A percentile compares a stretch with the other conserved stretches of the same genome.
These are phyloP conservation scores for Porcisia hertigi DNA, from an alignment of 208 protist genomes.

Conservation along the genomic window DNA sequence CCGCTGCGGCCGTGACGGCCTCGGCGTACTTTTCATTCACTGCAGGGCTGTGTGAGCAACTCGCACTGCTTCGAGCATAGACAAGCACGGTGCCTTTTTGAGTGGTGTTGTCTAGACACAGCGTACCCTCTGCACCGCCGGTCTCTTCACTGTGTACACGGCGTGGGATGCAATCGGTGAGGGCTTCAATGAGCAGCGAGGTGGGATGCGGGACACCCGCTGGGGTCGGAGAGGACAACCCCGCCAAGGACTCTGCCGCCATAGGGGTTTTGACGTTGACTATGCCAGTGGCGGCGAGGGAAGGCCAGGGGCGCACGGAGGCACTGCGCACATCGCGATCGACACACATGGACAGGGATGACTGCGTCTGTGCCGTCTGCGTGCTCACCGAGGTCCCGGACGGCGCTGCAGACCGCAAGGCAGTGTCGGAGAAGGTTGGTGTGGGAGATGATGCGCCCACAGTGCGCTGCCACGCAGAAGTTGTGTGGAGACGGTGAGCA, in stretches of 20 bases:
- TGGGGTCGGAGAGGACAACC: constrained; percentile 2
- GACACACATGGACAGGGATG: constrained; percentile 3
- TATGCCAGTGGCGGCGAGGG: background rate
- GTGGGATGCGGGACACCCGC: background rate
- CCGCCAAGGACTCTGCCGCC: background rate
- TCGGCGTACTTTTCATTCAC: background rate
- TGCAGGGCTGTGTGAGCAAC: background rate
- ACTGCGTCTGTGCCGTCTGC: background rate
- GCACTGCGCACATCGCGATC: constrained; percentile 7
- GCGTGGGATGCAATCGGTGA: constrained; percentile 6
- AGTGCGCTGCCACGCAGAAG: background rate
- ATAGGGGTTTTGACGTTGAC: background rate
- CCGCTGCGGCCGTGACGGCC: background rate
- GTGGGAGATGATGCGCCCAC: background rate
- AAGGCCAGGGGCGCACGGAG: background rate
- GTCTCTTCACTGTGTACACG: constrained; percentile 6
- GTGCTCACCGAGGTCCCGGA: constrained; percentile 1
- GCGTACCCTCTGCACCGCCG: background rate
- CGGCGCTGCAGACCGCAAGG: constrained; percentile 6
- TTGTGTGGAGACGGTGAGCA: background rate
- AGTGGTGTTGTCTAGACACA: background rate
- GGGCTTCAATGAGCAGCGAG: constrained; percentile 7
- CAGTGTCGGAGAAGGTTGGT: background rate
- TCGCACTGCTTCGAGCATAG: background rate
- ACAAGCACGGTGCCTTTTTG: background rate